Base-by-base conservation (phyloP, 2,329 filamentous ascomycete genomes). In the Cercospora citrullina region DNA sequence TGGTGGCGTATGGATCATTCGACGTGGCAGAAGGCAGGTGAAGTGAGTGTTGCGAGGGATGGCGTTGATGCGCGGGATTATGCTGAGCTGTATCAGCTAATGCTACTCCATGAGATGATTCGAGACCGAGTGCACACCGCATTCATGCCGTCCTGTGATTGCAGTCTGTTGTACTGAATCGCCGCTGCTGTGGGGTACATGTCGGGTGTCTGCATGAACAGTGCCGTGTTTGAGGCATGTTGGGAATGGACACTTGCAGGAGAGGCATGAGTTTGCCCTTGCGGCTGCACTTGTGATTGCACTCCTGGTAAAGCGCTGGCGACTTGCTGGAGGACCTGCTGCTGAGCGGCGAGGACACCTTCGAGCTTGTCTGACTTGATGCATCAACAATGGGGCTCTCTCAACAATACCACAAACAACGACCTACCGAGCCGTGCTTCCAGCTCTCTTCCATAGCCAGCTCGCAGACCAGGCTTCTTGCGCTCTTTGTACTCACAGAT, bases 401-500 rank as follows among this genome's bases (percentile, higher is more conserved):
- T 7, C 53, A n/a, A 21, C 9, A 7, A 30, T 2, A n/a, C 21
- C n/a, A 30, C 30, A 3, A 30, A 26, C 28, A 16, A 18, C 36
- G 12, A 67, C 87, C 81, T 65, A 89, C 85, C 75, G 77, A 84
- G 78, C 81, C 87, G 75, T 78, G 85, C 78, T 83, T 88, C 87
- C 5, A 89, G 82, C 78, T 90, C 87, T 61, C 87, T 81, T 14
- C 86, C 86, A 77, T 89, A 89, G 2, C 77, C 77, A 28, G 76
- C 76, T 33, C 83, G 79, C 63, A 85, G 82, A 2, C 90, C 89
- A 7, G 89, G 89, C 77, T 91, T 91, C 80, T 91, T 90, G 51
- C 89, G 84, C 74, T 90, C 89, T 69, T 87, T 87, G 76, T 91
- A 91, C 76, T 90, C 87, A 76, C 89, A 91, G 51, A 83, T 73